These are phyloP conservation scores for Candida takata DNA, from an alignment of 805 yeast genomes.

Conservation along the genomic window DNA sequence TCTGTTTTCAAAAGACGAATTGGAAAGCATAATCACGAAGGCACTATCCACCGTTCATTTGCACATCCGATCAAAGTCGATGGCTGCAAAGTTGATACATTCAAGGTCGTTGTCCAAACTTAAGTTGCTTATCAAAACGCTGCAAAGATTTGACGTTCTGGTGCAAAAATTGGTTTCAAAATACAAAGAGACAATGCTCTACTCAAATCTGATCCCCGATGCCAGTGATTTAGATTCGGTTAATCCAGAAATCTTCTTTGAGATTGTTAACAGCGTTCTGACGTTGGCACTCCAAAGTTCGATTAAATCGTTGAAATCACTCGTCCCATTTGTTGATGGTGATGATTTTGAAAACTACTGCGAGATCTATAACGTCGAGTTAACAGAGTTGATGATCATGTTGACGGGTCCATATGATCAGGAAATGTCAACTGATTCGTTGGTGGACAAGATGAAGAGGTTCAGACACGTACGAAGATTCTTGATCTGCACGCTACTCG, in stretches of 20 bases:
- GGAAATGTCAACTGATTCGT: constrained; percentile 11
- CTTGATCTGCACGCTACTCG: constrained; percentile 35
- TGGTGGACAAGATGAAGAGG: constrained; percentile 28
- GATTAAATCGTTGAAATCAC: constrained; percentile 19
- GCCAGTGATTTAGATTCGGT: too few species aligned
- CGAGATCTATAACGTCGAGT: constrained; percentile 34
- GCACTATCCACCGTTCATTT: not conserved
- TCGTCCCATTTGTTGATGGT: constrained; percentile 25
- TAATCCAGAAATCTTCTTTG: constrained; percentile 7
- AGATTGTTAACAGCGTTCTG: constrained; percentile 26
- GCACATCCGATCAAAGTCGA: constrained; percentile 2
- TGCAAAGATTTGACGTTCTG: constrained; percentile 24
- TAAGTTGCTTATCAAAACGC: constrained; percentile 12
- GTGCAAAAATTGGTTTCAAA: constrained; percentile 22
- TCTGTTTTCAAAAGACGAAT: not conserved
- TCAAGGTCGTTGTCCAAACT: constrained; percentile 11
- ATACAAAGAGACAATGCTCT: constrained; percentile 26
- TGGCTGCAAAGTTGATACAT: constrained; percentile 8
- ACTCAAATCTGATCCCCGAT: constrained; percentile 13
- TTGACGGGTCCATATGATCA: constrained; percentile 2
- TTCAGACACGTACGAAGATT: constrained; percentile 35
- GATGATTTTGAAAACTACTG: constrained; percentile 35
- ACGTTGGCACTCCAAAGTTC: constrained; percentile 27
- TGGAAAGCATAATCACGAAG: not conserved
- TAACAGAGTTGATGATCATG: constrained; percentile 24